Evolutionary conservation across 495 filamentous ascomycete species (phyloP).

Genomic region (Amniculicola lignicola): DNA sequence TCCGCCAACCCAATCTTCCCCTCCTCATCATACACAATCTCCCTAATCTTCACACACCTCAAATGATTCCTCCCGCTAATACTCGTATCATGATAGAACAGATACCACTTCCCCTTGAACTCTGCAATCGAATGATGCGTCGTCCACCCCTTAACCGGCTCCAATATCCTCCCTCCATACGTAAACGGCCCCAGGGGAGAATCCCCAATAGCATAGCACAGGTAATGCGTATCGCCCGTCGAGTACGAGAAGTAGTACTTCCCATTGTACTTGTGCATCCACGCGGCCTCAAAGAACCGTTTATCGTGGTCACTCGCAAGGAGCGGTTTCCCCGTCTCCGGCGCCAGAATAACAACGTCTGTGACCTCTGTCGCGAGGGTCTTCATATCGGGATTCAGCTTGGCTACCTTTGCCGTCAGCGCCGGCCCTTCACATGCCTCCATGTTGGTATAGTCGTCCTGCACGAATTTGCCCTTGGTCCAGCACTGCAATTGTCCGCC

Average conservation of each 20-base stretch:
- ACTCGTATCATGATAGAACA: constrained; percentile 72
- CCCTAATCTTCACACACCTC: constrained; percentile 65
- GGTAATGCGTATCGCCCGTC: constrained; percentile 69
- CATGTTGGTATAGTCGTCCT: constrained; percentile 45
- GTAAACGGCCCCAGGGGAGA: constrained; percentile 66
- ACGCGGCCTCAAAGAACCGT: constrained; percentile 76
- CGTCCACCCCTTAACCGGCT: constrained; percentile 75
- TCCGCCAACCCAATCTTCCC: constrained; percentile 52
- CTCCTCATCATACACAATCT: constrained; percentile 65
- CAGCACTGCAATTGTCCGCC: constrained; percentile 66
- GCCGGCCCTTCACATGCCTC: constrained; percentile 55
- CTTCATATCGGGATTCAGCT: constrained; percentile 60
- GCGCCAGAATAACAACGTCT: constrained; percentile 57
- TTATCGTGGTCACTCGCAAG: constrained; percentile 64
- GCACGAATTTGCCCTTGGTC: constrained; percentile 51
- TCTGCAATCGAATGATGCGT: constrained; percentile 77
- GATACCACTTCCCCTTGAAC: constrained; percentile 64
- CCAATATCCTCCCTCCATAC: constrained; percentile 65
- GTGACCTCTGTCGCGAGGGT: constrained; percentile 50
- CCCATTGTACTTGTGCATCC: constrained; percentile 64
- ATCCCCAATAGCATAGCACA: constrained; percentile 61
- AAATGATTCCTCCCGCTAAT: constrained; percentile 64
- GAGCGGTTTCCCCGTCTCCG: constrained; percentile 57
- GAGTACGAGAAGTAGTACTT: constrained; percentile 74
- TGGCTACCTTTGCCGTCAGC: constrained; percentile 59